Evolutionary conservation across 352 stramenopile species (phyloP).

Genomic region (Globisporangium emineosum): DNA sequence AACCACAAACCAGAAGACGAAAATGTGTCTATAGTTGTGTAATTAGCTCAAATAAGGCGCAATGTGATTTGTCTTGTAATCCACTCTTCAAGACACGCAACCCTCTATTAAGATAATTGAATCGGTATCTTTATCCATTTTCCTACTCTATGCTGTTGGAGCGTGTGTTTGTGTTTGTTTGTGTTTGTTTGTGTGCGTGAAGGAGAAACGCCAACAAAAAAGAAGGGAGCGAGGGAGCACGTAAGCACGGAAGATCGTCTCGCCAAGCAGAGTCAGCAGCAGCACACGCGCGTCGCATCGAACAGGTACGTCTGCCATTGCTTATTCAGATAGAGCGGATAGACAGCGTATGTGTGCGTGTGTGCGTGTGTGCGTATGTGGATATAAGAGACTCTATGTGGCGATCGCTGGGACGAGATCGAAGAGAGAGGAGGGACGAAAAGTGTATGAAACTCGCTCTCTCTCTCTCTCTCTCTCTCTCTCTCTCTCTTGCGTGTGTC

Average conservation of each 20-base stretch:
- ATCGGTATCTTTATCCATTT: background rate
- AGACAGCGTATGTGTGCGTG: constrained; percentile 8
- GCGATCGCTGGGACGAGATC: constrained; percentile 4
- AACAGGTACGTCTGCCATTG: constrained; percentile 4
- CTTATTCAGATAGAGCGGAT: constrained; percentile 2
- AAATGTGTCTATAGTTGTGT: background rate
- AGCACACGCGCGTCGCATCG: constrained; percentile 2
- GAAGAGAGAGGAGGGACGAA: background rate
- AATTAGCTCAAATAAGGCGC: background rate
- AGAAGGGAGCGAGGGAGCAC: background rate
- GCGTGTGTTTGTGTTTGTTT: constrained; percentile 3
- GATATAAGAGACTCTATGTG: background rate
- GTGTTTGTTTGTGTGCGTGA: constrained; percentile 3
- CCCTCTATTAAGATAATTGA: background rate
- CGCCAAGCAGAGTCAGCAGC: constrained; percentile 2
- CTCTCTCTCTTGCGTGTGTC: background rate
- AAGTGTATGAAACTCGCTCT: constrained; percentile 20
- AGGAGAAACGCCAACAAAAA: constrained; percentile 12
- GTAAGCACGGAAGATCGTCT: constrained; percentile 11
- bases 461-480: constrained; percentile 10
- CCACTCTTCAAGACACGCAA: background rate
- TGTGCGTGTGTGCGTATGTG: background rate
- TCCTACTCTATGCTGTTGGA: background rate
- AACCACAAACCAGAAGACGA: background rate
- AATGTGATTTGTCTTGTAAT: background rate